phyloP scores from a whole-genome alignment of 2,329 filamentous ascomycete genomes.

The Diaporthe batatas region DNA sequence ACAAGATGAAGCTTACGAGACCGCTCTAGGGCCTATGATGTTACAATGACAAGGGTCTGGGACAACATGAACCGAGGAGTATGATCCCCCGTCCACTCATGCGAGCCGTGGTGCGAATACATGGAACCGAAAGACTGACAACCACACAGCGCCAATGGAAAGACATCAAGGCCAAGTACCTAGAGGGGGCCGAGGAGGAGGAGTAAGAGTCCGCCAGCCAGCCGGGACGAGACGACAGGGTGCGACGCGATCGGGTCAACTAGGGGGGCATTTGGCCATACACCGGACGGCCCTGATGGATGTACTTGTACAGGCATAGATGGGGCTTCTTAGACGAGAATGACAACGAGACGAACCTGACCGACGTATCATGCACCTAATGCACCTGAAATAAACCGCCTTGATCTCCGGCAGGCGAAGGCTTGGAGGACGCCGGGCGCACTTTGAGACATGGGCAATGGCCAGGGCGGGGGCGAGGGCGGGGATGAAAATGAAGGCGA shows the following conservation, averaged over 20 bases:
- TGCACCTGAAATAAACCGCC: neutral
- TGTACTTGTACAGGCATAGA: constrained; percentile 42
- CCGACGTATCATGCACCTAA: neutral
- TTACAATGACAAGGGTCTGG: constrained; percentile 87
- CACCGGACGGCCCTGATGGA: constrained; percentile 1
- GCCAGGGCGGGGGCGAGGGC: neutral
- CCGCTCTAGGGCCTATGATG: constrained; percentile 81
- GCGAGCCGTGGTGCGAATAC: neutral
- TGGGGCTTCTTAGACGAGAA: constrained; percentile 38
- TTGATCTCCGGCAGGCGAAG: neutral
- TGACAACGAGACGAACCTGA: constrained; percentile 34
- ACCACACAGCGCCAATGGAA: constrained; percentile 96
- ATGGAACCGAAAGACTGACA: constrained; percentile 18
- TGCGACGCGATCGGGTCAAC: neutral
- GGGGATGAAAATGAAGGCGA: neutral
- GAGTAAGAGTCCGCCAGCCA: constrained; percentile 56
- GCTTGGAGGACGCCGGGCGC: neutral
- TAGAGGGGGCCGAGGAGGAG: constrained; percentile 77
- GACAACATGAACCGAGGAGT: constrained; percentile 86
- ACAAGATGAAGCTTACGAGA: constrained; percentile 27
- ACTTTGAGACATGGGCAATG: neutral
- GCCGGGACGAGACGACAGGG: constrained; percentile 2
- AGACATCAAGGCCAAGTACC: constrained; percentile 94
- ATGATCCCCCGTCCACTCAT: neutral
- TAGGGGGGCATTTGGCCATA: neutral